Base-by-base conservation (phyloP, 2,329 filamentous ascomycete species). In the Nigrospora oryzae region DNA sequence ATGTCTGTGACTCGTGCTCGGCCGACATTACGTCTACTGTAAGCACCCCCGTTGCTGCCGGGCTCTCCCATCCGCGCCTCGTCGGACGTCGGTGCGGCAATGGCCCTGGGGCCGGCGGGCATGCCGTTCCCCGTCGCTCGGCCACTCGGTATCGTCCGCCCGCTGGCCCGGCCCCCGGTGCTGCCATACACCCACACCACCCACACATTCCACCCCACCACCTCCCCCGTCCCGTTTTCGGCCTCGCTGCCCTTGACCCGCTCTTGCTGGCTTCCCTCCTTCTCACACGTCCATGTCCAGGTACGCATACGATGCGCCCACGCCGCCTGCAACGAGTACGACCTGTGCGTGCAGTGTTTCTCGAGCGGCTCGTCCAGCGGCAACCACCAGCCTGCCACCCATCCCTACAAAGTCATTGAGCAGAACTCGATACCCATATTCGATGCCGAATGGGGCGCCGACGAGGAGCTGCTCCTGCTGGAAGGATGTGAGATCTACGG, bases 371-470 rank as follows among this genome's bases (percentile, higher is more conserved):
- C 88, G 56, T 74, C 78, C 38, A 88, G 87, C 50, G 86, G 88
- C 56, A 83, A 86, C 45, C 93, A 98, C 64, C 83, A 94, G 53
- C 91, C 93, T 8, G 77, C 82, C 5, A 86, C 86, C 12, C 93
- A 98, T 66, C 74, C 88, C 13, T 98, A 84, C 63, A 85, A 88
- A 51, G 93, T 98, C 32, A 96, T 98, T 53, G 93, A 98, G 64
- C 93, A 97, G 59, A 95, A 98, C 61, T 96, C 91, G 0, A 95
- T 98, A 41, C 93, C 93, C 1, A 97, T 98, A 47, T 98, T 95
- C 58, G 84, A 90, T 53, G 78, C 81, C 46, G 90, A 95, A 59
- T 98, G 93, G 93, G 93, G 93, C 43, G 93, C 93, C 19, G 93
- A 98, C 61, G 93, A 98, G 63, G 93, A 98, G 64, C 68, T 97